These are phyloP conservation scores for Trichosporon asahii DNA, from an alignment of 1,284 basidiomycete species.

Conservation along the genomic window DNA sequence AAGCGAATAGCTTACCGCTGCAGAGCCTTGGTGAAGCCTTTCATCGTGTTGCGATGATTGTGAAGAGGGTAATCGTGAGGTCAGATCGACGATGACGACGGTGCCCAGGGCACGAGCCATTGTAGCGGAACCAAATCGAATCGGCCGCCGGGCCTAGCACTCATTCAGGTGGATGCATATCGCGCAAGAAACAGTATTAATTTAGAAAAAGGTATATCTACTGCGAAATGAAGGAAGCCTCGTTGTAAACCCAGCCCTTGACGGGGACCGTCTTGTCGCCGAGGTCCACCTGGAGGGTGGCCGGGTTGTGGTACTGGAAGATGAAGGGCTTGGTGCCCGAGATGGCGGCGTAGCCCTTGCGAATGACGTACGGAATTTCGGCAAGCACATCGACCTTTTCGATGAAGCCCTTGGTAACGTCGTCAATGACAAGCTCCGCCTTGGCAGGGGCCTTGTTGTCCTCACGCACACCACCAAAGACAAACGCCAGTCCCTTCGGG, in stretches of 20 bases:
- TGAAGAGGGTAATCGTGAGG: not conserved
- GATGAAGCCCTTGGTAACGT: slow-evolving; percentile 66
- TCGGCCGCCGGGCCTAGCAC: too few species aligned
- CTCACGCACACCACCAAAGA: slow-evolving; percentile 72
- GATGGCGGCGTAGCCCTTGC: slow-evolving; percentile 55
- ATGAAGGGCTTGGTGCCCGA: slow-evolving; percentile 57
- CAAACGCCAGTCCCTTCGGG: slow-evolving; percentile 68
- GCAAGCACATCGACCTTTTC: slow-evolving; percentile 97
- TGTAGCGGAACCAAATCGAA: not conserved
- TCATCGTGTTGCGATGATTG: slow-evolving; percentile 56
- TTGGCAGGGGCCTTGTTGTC: slow-evolving; percentile 53
- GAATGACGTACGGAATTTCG: slow-evolving; percentile 82
- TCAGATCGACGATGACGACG: not conserved
- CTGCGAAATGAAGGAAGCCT: slow-evolving; percentile 82
- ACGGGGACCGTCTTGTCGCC: slow-evolving; percentile 54
- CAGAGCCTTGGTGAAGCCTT: slow-evolving; percentile 73
- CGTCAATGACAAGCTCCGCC: slow-evolving; percentile 60
- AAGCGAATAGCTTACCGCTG: slow-evolving; percentile 59
- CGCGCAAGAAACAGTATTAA: too few species aligned
- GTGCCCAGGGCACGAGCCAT: not conserved
- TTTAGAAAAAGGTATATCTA: slow-evolving; percentile 23
- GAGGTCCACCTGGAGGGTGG: slow-evolving; percentile 64
- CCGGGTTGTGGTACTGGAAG: slow-evolving; percentile 76
- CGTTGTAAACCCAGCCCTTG: slow-evolving; percentile 74
- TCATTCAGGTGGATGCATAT: not conserved